phyloP scores from a whole-genome alignment of 202 grass and related monocot species.

The Digitaria exilis region DNA sequence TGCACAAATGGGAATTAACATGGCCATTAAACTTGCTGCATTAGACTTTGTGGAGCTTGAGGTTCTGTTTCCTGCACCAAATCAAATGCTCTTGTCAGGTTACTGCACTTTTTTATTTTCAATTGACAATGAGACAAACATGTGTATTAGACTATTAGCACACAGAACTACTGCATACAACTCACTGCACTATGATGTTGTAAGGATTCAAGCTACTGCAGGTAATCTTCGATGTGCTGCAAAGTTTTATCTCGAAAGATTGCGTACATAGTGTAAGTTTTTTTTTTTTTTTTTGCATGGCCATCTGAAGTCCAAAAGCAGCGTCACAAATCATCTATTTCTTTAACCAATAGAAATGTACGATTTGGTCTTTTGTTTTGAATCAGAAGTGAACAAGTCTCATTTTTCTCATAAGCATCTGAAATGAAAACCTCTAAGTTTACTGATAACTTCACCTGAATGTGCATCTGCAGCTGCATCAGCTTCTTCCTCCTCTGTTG shows the following conservation, averaged over 20 bases:
- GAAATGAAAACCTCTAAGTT: neutral
- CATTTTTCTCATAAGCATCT: neutral
- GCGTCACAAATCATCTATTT: neutral
- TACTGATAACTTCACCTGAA: constrained; percentile 36
- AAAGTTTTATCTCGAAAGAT: constrained; percentile 6
- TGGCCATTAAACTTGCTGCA: constrained; percentile 40
- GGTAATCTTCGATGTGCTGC: neutral
- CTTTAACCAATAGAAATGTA: neutral
- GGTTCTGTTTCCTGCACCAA: constrained; percentile 44
- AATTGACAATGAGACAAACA: neutral
- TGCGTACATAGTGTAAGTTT: neutral
- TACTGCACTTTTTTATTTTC: neutral
- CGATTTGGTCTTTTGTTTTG: constrained; percentile 12
- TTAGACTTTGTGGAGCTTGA: constrained; percentile 40
- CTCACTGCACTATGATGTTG: neutral
- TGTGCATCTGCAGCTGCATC: constrained; percentile 19
- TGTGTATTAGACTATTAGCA: constrained; percentile 3
- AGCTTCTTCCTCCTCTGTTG: neutral
- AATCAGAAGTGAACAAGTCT: neutral
- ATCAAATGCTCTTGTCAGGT: constrained; percentile 10
- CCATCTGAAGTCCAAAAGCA: constrained; percentile 4
- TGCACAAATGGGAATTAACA: constrained; percentile 35
- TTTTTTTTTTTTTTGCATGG: constrained; percentile 5
- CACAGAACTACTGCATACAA: neutral
- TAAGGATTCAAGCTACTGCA: neutral